Evolutionary conservation across 345 rosid genomes (phyloP).

Genomic region (Eutrema yunnanense): DNA sequence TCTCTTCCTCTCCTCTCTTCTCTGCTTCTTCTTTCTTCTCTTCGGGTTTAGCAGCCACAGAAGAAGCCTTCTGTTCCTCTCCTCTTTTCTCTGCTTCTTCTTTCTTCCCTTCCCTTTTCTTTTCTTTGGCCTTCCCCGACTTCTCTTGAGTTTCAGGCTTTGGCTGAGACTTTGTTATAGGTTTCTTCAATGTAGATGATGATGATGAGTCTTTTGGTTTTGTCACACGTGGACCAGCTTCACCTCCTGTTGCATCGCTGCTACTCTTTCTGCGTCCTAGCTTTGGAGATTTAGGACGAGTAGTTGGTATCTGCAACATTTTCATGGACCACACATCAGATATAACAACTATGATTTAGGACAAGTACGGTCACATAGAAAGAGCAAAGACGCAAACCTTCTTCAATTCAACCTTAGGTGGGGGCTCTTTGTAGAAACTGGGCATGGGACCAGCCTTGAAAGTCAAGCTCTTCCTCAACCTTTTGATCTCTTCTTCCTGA

Average conservation of each 20-base stretch:
- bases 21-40: constrained; percentile 28
- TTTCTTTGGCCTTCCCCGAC: constrained; percentile 11
- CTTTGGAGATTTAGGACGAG: constrained; percentile 86
- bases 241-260: constrained; percentile 37
- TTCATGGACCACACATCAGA: background rate
- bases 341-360: background rate
- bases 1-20: constrained; percentile 30
- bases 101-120: constrained; percentile 16
- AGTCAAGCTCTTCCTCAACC: constrained; percentile 82
- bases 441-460: constrained; percentile 99
- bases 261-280: constrained; percentile 77
- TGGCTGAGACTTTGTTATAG: constrained; percentile 41
- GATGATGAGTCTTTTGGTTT: constrained; percentile 37
- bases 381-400: constrained; percentile 46
- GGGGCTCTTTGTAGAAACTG: constrained; percentile 92
- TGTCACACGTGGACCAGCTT: constrained; percentile 31
- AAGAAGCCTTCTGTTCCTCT: constrained; percentile 8
- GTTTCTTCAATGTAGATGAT: constrained; percentile 37
- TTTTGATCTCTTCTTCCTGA: constrained; percentile 88
- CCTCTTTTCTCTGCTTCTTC: constrained; percentile 15
- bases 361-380: constrained; percentile 5
- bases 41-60: constrained; percentile 10
- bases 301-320: constrained; percentile 68
- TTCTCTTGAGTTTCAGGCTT: constrained; percentile 37
- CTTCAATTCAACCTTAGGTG: constrained; percentile 82